A percentile compares a stretch with the other conserved stretches of the same genome.
These are phyloP conservation scores for Schrenkiella parvula DNA, from an alignment of 345 rosid genomes.

Conservation along the genomic window DNA sequence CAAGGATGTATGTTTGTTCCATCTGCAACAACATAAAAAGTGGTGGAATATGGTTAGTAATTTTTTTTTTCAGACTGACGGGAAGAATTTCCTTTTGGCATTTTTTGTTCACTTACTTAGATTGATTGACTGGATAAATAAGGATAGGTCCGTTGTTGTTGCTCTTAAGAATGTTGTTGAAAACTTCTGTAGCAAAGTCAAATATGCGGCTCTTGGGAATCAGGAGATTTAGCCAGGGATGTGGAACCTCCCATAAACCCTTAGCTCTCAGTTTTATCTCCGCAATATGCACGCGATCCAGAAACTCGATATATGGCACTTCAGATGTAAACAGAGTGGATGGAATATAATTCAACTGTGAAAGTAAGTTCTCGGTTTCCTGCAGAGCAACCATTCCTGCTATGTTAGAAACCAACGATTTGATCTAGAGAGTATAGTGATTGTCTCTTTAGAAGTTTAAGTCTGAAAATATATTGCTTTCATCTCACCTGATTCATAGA, in stretches of 20 bases:
- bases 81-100: neutral
- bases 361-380: constrained; percentile 51
- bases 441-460: neutral
- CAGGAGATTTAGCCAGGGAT: constrained; percentile 94
- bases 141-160: constrained; percentile 84
- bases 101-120: constrained; percentile 49
- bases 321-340: constrained; percentile 67
- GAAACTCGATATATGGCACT: constrained; percentile 71
- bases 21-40: constrained; percentile 48
- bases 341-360: constrained; percentile 60
- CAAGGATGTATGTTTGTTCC: constrained; percentile 71
- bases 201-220: constrained; percentile 61
- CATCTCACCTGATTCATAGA: constrained; percentile 47
- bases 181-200: constrained; percentile 55
- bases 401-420: constrained; percentile 20
- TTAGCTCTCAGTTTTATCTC: constrained; percentile 66
- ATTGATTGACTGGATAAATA: constrained; percentile 77
- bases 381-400: constrained; percentile 31
- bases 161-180: constrained; percentile 59
- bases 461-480: neutral
- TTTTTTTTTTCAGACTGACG: neutral
- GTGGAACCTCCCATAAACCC: constrained; percentile 92
- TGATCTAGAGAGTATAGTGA: neutral
- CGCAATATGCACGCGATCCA: constrained; percentile 76
- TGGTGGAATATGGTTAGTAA: constrained; percentile 6